phyloP scores from a whole-genome alignment of 257 asterid species.

The Euphrasia confusa region DNA sequence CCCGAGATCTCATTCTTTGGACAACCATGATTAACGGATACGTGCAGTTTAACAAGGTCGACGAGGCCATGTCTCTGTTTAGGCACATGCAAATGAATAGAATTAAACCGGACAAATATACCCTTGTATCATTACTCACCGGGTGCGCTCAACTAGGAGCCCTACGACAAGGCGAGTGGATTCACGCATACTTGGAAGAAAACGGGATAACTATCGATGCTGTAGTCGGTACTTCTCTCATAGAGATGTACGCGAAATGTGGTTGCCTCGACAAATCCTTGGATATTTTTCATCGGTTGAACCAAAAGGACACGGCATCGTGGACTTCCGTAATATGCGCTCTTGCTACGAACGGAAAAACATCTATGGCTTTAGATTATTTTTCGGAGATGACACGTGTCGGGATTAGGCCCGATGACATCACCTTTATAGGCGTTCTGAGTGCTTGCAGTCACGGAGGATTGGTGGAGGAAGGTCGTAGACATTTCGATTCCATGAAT shows the following conservation, averaged over 20 bases:
- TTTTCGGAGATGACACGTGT: constrained; percentile 56
- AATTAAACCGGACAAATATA: constrained; percentile 71
- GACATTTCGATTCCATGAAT: constrained; percentile 56
- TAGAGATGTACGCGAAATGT: constrained; percentile 87
- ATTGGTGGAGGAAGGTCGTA: constrained; percentile 72
- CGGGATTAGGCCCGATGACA: constrained; percentile 66
- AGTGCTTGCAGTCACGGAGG: constrained; percentile 91
- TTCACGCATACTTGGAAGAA: constrained; percentile 51
- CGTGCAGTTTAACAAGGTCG: constrained; percentile 68
- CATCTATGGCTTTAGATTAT: constrained; percentile 47
- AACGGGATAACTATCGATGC: constrained; percentile 47
- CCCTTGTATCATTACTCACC: constrained; percentile 69
- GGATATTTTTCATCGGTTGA: constrained; percentile 46
- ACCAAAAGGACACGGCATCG: constrained; percentile 58
- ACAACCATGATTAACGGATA: constrained; percentile 84
- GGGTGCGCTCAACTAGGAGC: constrained; percentile 85
- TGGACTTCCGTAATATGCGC: constrained; percentile 79
- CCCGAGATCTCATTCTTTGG: constrained; percentile 71
- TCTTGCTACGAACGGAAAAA: constrained; percentile 63
- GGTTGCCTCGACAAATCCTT: constrained; percentile 61
- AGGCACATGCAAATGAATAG: constrained; percentile 60
- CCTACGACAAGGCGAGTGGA: constrained; percentile 77
- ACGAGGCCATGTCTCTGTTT: constrained; percentile 62
- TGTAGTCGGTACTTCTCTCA: constrained; percentile 76
- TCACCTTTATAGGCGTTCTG: constrained; percentile 74